Base-by-base conservation (phyloP, 2,329 filamentous ascomycete genomes). In the Apiospora rasikravindrae region DNA sequence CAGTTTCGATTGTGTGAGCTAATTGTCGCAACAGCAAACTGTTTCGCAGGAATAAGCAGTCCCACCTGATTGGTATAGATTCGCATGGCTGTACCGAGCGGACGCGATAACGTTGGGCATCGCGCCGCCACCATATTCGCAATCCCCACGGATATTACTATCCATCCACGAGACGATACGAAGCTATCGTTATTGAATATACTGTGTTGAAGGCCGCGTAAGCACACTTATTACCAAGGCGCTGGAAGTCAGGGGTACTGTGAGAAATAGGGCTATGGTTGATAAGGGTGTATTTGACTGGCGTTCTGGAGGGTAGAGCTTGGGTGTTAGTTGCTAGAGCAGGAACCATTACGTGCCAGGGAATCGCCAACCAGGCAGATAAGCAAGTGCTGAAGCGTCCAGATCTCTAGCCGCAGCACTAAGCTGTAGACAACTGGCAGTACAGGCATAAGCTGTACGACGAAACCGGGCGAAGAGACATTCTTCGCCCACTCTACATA, bases 21-120 rank as follows among this genome's bases (percentile, higher is more conserved):
- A 69, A 69, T 24, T 24, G 10, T 69, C 33, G 11, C n/a, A 47
- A 57, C 47, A 69, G 68, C 47, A 51, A 69, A 69, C 68, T 24
- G 68, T 69, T 22, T 47, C 68, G 11, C 68, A 69, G 37, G 68
- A 69, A 42, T 69, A 69, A 57, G 3, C 33, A 8, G 40, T 40
- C 4, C 29, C 57, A 37, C 57, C 53, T 33, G 14, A 37, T 61
- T 61, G 53, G 53, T 33, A 26, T 61, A 33, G 14, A 61, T 61
- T 26, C 22, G 5, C 33, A 57, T 19, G 33, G 33, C 33, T 64
- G 40, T 40, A 33, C 19, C 57, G 7, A 19, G 33, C 57, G 57
- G 29, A 24, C 57, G 57, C 33, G 57, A 64, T 19, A 40, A 64
- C 8, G 33, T 22, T 64, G 8, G n/a, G 33, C 57, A 40, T 40